Percentiles rank a stretch among this genome's conserved stretches.
Conservation (phyloP, 1,284 basidiomycete genomes). For the Apiotrichum siamense region DNA sequence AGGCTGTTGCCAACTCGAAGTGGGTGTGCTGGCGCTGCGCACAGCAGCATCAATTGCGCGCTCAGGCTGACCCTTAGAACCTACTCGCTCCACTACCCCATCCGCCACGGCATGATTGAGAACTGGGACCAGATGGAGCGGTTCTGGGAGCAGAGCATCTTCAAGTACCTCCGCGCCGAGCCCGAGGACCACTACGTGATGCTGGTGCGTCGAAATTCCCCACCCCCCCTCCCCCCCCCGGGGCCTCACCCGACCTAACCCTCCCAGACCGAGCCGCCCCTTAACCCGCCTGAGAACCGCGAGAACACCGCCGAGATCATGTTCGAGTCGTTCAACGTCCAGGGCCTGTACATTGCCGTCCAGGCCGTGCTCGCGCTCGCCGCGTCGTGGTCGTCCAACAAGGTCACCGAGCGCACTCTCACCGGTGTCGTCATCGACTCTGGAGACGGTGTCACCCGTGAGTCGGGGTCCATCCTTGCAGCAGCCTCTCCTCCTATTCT, state of each 20-base stretch:
- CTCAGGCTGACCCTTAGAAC: constrained; percentile 51
- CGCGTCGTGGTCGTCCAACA: constrained; percentile 92
- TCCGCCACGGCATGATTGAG: constrained; percentile 96
- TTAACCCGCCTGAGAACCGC: constrained; percentile 97
- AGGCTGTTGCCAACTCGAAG: constrained; percentile 91
- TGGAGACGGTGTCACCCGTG: constrained; percentile 92
- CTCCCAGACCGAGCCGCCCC: constrained; percentile 97
- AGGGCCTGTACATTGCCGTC: constrained; percentile 84
- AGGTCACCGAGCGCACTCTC: constrained; percentile 84
- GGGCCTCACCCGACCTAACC: too few species aligned
- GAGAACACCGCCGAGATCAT: constrained; percentile 99
- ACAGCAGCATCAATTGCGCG: neutral
- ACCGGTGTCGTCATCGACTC: constrained; percentile 99
- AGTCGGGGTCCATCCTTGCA: constrained; percentile 22
- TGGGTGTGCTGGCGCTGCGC: constrained; percentile 16
- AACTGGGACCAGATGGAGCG: constrained; percentile 99
- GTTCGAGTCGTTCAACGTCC: constrained; percentile 99
- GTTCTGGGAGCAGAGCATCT: constrained; percentile 99
- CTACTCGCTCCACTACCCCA: constrained; percentile 94
- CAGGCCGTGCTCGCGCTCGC: constrained; percentile 99
- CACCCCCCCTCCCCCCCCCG: too few species aligned
- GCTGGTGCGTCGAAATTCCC: constrained; percentile 59
- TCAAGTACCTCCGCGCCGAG: constrained; percentile 98
- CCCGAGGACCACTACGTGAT: constrained; percentile 99
- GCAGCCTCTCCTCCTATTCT: too few species aligned